These are phyloP conservation scores for Tolypocladium endophyticum DNA, from an alignment of 2,329 filamentous ascomycete species.

Conservation along the genomic window DNA sequence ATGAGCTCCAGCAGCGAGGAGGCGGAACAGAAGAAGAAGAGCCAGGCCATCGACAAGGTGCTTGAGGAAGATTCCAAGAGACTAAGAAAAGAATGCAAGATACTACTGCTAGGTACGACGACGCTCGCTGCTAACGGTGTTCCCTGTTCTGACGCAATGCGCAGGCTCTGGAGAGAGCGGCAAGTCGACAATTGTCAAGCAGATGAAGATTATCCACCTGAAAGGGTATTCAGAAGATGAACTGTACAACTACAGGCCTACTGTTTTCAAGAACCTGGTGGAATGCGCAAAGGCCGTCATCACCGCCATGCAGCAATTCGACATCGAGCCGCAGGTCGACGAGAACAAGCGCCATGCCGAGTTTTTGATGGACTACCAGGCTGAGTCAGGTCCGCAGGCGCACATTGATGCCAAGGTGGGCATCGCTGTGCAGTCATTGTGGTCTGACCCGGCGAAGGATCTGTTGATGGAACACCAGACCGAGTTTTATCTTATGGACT, in stretches of 20 bases:
- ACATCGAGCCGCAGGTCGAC: conserved; percentile 64
- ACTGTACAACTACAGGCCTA: conserved; percentile 84
- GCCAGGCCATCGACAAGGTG: conserved; percentile 86
- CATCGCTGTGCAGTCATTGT: conserved; percentile 73
- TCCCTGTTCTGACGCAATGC: conserved; percentile 7
- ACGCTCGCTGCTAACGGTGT: not conserved
- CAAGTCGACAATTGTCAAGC: conserved; percentile 98
- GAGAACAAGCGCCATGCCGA: conserved; percentile 65
- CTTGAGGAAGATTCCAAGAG: conserved; percentile 91
- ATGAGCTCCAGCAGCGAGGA: conserved; percentile 84
- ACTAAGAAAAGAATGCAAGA: conserved; percentile 97
- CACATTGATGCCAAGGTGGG: conserved; percentile 73
- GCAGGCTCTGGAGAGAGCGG: conserved; percentile 94
- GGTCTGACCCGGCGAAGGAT: conserved; percentile 78
- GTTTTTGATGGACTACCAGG: conserved; percentile 76
- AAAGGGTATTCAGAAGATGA: conserved; percentile 96
- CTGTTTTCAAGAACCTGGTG: conserved; percentile 95
- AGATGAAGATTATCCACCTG: conserved; percentile 99
- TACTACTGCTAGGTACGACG: conserved; percentile 71
- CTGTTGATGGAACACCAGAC: conserved; percentile 86
- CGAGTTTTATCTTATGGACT: conserved; percentile 99
- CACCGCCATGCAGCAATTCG: conserved; percentile 83
- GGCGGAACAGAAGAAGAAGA: conserved; percentile 88
- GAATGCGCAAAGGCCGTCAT: conserved; percentile 95
- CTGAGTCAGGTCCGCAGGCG: conserved; percentile 83